phyloP scores from a whole-genome alignment of 768 basidiomycete genomes.

The Phylloporus sp. region DNA sequence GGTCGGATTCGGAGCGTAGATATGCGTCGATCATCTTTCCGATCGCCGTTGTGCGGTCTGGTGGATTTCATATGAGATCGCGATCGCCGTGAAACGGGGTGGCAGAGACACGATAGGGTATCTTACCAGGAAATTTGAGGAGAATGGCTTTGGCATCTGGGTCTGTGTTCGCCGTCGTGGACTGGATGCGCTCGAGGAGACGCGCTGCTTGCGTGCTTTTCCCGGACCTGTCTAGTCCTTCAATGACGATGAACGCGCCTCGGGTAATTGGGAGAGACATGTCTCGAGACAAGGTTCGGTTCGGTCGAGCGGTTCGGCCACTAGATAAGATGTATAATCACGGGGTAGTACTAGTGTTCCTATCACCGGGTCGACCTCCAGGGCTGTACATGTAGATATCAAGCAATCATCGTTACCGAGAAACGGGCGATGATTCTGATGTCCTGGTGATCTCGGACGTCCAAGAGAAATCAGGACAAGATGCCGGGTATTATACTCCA shows the following conservation, averaged over 20 bases:
- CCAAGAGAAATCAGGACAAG: too few species aligned
- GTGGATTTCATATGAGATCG: background rate
- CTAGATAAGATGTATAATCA: too few species aligned
- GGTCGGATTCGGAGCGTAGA: slow-evolving; percentile 74
- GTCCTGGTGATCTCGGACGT: too few species aligned
- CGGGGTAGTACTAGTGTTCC: too few species aligned
- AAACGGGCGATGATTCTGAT: too few species aligned
- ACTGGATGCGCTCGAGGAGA: slow-evolving; percentile 54
- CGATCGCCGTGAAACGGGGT: background rate
- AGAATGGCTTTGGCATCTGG: slow-evolving; percentile 45
- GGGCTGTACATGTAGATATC: too few species aligned
- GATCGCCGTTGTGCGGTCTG: slow-evolving; percentile 88
- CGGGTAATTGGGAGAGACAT: slow-evolving; percentile 28
- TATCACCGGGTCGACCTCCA: too few species aligned
- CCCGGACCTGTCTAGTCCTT: slow-evolving; percentile 94
- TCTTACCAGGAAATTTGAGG: slow-evolving; percentile 87
- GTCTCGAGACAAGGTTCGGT: too few species aligned
- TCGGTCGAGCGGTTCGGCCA: too few species aligned
- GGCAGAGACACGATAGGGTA: background rate
- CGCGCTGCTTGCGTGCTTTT: slow-evolving; percentile 83
- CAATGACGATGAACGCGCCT: slow-evolving; percentile 87
- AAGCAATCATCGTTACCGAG: too few species aligned
- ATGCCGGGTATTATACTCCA: too few species aligned
- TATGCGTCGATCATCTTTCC: slow-evolving; percentile 94
- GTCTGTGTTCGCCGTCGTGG: background rate